phyloP scores from a whole-genome alignment of 148 eudicot genomes.

The Rhododendron mucronatum region DNA sequence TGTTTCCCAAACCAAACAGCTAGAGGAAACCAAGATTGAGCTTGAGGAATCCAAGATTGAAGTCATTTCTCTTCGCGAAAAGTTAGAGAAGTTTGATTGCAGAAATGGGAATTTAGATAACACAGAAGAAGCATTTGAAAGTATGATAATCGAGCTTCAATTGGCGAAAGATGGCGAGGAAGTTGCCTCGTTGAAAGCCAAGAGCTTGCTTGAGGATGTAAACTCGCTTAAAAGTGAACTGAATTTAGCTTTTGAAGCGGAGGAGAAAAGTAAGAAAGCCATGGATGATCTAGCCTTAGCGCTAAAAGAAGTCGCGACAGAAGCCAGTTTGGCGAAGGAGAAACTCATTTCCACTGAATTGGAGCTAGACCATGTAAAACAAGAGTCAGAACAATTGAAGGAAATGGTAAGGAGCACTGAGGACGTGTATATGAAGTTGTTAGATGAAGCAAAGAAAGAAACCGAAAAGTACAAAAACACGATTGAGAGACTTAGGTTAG shows the following conservation, averaged over 20 bases:
- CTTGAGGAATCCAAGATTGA: slow-evolving; percentile 53
- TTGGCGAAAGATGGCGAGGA: slow-evolving; percentile 20
- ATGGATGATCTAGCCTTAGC: slow-evolving; percentile 89
- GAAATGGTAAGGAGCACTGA: slow-evolving; percentile 33
- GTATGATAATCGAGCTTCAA: slow-evolving; percentile 12
- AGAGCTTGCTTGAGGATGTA: slow-evolving; percentile 35
- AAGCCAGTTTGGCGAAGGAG: slow-evolving; percentile 52
- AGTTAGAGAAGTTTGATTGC: slow-evolving; percentile 21
- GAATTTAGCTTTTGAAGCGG: slow-evolving; percentile 56
- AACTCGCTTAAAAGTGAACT: slow-evolving; percentile 43
- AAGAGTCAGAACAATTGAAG: slow-evolving; percentile 44
- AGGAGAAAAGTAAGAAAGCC: slow-evolving; percentile 70
- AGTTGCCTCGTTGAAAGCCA: slow-evolving; percentile 18
- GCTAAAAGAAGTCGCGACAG: slow-evolving; percentile 63
- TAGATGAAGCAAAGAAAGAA: slow-evolving; percentile 44
- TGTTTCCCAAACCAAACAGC: slow-evolving; percentile 36
- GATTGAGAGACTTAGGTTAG: slow-evolving; percentile 48
- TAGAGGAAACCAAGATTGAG: slow-evolving; percentile 42
- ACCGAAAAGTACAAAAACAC: slow-evolving; percentile 49
- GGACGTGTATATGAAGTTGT: slow-evolving; percentile 30
- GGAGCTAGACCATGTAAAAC: slow-evolving; percentile 44
- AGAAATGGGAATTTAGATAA: not conserved
- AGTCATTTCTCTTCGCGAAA: slow-evolving; percentile 35
- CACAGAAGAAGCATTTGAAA: not conserved
- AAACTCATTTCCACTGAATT: slow-evolving; percentile 29